Base-by-base conservation (phyloP, 768 basidiomycete species). In the Amanita fuliginea region DNA sequence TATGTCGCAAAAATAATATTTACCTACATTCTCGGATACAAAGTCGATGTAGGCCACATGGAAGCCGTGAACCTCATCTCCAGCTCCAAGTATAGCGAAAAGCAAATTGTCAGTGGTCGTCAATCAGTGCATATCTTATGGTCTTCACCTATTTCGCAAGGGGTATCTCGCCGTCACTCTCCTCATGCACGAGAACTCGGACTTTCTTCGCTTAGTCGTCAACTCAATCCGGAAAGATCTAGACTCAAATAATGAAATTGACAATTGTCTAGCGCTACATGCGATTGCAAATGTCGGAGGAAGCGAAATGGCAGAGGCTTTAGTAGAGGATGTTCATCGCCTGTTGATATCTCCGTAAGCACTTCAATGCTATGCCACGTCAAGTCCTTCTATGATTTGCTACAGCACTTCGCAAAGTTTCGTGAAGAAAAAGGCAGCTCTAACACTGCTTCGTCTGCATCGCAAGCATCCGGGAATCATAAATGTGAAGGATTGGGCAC, bases 1-100 rank as follows among this genome's bases (percentile, higher is more conserved):
- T 98, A 96, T 75, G 90, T 98, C 37, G 89, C 93, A 51, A 98
- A 99, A 72, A 94, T 99, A 59, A 86, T 98, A 53, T 99, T 98
- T 72, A 97, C 96, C 5, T 98, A 97, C 61, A 99, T 99, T 59
- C 73, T 99, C 52, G 96, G 96, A 37, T 99, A 99, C 73, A 95
- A 96, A 67, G 93, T 98, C 57, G 96, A 99, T 62, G 80, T 98
- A 18, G 96, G 96, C 13, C 96, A 98, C 65, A 96, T 98, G 94
- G 94, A 98, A 61, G 95, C 96, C 21, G 92, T 98, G 56, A 98
- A 99, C 64, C 76, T 99, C 55, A 97, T 99, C 56, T 88, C 94
- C 22, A 92, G 89, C 59, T 67, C 78, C 28, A 98, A 97, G 59
- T 99, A 99, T 62, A 92, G 86, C 60, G 96, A 99, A 71, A 99